phyloP scores from a whole-genome alignment of 2,329 filamentous ascomycete genomes.

The Alternaria arborescens region DNA sequence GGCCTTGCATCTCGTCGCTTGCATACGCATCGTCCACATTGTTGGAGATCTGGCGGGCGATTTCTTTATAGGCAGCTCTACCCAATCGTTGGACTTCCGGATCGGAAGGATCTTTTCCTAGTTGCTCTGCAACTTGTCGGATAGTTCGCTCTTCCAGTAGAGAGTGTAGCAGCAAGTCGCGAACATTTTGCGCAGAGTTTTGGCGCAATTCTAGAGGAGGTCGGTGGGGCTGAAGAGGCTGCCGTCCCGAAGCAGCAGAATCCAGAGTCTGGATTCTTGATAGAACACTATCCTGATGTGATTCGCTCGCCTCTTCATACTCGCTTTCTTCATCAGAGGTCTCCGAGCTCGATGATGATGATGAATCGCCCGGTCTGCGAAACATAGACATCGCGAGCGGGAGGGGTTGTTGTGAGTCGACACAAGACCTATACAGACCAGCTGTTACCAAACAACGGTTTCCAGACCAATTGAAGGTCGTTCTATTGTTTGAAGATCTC shows the following conservation, averaged over 20 bases:
- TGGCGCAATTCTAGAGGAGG: slow-evolving; percentile 28
- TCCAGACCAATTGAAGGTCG: slow-evolving; percentile 1
- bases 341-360: slow-evolving; percentile 37
- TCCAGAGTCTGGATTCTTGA: slow-evolving; percentile 43
- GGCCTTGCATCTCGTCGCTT: slow-evolving; percentile 48
- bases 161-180: slow-evolving; percentile 55
- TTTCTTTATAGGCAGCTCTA: slow-evolving; percentile 49
- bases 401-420: slow-evolving; percentile 2
- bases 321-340: slow-evolving; percentile 31
- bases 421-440: background rate
- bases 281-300: slow-evolving; percentile 29
- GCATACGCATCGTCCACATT: slow-evolving; percentile 51
- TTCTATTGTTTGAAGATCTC: slow-evolving; percentile 3
- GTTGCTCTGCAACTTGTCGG: slow-evolving; percentile 49
- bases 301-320: slow-evolving; percentile 26
- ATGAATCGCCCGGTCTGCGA: slow-evolving; percentile 46
- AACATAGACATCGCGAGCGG: slow-evolving; percentile 43
- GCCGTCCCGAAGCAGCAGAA: slow-evolving; percentile 29
- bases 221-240: slow-evolving; percentile 14
- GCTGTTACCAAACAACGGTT: background rate
- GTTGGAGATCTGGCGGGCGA: slow-evolving; percentile 50
- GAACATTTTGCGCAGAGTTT: slow-evolving; percentile 38
- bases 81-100: slow-evolving; percentile 51
- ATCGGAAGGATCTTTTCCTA: slow-evolving; percentile 44
- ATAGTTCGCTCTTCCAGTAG: slow-evolving; percentile 57